Percentiles rank a stretch among this genome's conserved stretches.
These are phyloP conservation scores for Stipa capillata DNA, from an alignment of 176 grass and related monocot species.

Conservation along the genomic window DNA sequence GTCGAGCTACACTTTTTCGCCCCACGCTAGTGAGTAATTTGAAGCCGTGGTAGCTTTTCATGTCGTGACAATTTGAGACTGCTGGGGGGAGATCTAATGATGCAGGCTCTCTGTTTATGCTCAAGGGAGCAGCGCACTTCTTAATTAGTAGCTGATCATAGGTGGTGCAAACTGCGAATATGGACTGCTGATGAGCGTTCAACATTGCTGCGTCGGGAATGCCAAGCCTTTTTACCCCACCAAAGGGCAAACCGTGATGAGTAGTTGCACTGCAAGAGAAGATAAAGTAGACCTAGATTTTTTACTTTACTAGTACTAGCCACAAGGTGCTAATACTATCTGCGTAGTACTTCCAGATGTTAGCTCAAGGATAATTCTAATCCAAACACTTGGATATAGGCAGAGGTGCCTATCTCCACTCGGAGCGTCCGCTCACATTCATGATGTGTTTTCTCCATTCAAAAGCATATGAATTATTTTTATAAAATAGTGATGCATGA, in stretches of 20 bases:
- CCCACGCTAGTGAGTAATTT: background rate
- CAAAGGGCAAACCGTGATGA: background rate
- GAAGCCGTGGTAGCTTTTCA: background rate
- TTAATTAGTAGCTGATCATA: background rate
- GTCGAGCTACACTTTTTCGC: background rate
- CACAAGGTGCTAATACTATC: background rate
- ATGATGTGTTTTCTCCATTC: too few relatives aligned
- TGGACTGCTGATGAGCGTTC: background rate
- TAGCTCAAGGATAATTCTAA: background rate
- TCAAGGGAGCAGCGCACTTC: background rate
- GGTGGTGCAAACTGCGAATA: too few relatives aligned
- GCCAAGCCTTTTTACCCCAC: background rate
- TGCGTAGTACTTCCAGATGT: background rate
- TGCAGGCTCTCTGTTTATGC: background rate
- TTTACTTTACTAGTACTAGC: background rate
- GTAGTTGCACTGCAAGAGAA: background rate
- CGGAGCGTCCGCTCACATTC: too few relatives aligned
- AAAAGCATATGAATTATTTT: too few relatives aligned
- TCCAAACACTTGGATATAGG: too few relatives aligned
- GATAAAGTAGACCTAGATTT: background rate
- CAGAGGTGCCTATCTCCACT: too few relatives aligned
- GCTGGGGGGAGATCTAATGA: background rate
- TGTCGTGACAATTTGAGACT: background rate
- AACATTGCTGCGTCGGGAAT: background rate
- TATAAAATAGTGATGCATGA: too few relatives aligned